Evolutionary conservation across 371 early-diverging fungal genomes (phyloP), one percentile per base, ranked within the genome.

Genomic region (Sporodiniella umbellata): DNA sequence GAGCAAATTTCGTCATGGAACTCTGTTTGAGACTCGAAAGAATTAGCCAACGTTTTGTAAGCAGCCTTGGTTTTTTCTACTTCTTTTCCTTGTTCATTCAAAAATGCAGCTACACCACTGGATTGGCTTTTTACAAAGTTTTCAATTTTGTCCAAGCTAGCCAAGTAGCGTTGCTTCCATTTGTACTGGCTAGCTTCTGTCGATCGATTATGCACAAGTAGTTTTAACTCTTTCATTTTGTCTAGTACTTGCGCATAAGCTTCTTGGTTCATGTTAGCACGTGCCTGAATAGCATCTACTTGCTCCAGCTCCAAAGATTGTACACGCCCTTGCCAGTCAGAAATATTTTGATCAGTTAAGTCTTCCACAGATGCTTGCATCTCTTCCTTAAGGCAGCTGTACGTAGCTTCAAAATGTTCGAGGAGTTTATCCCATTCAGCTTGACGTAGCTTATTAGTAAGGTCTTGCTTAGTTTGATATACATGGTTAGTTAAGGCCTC

Each of bases 311-410:
- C 54, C 4, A 68, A 21, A 30, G 14, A 3, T 8, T 58, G 42
- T 6, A 55, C 25, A 1, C 54, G 33, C 11, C 58, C 42, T 28
- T 66, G 66, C 70, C 70, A 69, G 11, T 50, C 45, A 4, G 43
- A 51, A 1, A 56, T 3, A 1, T 54, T 19, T 7, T 48, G 40
- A 11, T 69, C 70, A 0, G 55, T 60, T 1, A 65, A 19, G 0
- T 43, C 22, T 3, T 33, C 40, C 3, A 62, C 23, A 19, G 53
- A 45, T 0, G 39, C 45, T 2, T 8, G 10, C 2, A 62, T 24
- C 4, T 22, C 25, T 0, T 45, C 11, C 28, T 44, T 26, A 8
- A 69, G 33, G 1, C 18, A 15, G 2, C 30, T 21, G 18, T 44
- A 52, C 14, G 42, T 30, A 0, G 26, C 11, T 1, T 55, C 21